phyloP scores from a whole-genome alignment of 345 rosid species.

The Streptanthus diversifolius region DNA sequence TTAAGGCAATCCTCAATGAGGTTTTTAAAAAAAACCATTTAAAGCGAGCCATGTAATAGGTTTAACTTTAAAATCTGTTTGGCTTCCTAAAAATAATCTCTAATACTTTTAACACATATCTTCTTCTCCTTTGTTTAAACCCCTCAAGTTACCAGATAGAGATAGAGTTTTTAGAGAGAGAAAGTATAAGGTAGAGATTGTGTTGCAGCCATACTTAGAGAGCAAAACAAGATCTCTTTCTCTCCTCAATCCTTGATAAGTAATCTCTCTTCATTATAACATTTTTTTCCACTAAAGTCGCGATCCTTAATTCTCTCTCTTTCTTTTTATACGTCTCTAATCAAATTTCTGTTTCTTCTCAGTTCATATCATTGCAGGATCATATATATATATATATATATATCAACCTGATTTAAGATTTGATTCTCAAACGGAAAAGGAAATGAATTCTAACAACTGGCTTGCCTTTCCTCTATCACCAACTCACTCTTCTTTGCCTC shows the following conservation, averaged over 20 bases:
- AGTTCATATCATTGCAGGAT: conserved; percentile 7
- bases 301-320: neutral
- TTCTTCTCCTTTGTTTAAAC: conserved; percentile 31
- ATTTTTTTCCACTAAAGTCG: neutral
- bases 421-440: neutral
- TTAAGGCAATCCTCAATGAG: neutral
- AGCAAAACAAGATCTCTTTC: conserved; percentile 15
- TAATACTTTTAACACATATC: conserved; percentile 20
- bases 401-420: conserved; percentile 13
- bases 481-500: conserved; percentile 58
- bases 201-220: conserved; percentile 20
- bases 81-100: conserved; percentile 41
- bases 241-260: conserved; percentile 23
- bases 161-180: conserved; percentile 18
- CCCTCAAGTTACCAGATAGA: conserved; percentile 27
- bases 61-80: conserved; percentile 28
- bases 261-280: conserved; percentile 1
- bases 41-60: conserved; percentile 30
- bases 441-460: conserved; percentile 97
- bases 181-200: conserved; percentile 8
- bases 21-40: conserved; percentile 13
- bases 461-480: conserved; percentile 95
- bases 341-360: neutral
- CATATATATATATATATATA: too few species aligned
- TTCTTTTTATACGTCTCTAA: neutral